Evolutionary conservation across 805 yeast species (phyloP).

Genomic region (Saccharomyces mikatae): DNA sequence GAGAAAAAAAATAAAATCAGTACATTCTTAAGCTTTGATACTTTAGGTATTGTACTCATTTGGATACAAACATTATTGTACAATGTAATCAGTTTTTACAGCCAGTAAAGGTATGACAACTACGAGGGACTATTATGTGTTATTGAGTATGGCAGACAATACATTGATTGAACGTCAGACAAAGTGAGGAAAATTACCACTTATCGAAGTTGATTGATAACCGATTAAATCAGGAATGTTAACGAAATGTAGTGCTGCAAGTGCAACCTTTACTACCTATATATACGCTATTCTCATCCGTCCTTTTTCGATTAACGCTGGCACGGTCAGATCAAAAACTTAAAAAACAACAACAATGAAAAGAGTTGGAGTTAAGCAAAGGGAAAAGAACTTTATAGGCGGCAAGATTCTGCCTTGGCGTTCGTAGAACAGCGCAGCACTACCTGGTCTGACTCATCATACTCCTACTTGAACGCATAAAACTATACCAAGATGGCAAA

Average conservation of each 20-base stretch:
- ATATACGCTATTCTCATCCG: neutral
- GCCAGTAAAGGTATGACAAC: too few relatives aligned
- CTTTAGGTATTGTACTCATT: neutral
- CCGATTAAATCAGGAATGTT: neutral
- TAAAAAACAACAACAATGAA: neutral
- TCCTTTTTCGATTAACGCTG: neutral
- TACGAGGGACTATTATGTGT: neutral
- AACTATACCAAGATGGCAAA: slow-evolving; percentile 14
- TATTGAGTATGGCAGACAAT: neutral
- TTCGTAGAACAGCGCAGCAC: neutral
- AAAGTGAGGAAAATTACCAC: neutral
- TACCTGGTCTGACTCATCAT: neutral
- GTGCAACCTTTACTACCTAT: neutral
- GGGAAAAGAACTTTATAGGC: neutral
- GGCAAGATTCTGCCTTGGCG: neutral
- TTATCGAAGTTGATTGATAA: neutral
- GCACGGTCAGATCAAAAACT: neutral
- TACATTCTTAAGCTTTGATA: neutral
- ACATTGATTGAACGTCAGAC: neutral
- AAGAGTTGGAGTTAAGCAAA: neutral
- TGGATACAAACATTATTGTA: too few relatives aligned
- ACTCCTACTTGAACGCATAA: neutral
- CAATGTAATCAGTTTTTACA: too few relatives aligned
- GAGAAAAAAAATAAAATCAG: neutral
- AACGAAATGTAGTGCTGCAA: neutral